These are phyloP conservation scores for Termitomyces sp. DNA, from an alignment of 768 basidiomycete genomes.

Conservation along the genomic window DNA sequence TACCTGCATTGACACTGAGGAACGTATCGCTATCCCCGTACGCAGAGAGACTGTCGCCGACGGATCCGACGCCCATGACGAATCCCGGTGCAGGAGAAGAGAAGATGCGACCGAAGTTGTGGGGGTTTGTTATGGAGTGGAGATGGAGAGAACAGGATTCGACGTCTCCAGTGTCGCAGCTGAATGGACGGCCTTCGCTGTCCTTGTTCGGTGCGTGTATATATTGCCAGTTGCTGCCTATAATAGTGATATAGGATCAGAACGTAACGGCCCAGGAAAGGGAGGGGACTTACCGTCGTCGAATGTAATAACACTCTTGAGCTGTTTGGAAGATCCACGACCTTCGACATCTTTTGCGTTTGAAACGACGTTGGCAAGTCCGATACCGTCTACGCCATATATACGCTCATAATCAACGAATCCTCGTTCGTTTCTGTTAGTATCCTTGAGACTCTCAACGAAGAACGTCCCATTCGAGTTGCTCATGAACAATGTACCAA, in stretches of 20 bases:
- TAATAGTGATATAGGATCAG: no score
- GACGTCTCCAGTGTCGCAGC: slow-evolving; percentile 52
- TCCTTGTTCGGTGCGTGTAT: slow-evolving; percentile 56
- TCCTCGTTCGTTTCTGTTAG: slow-evolving; percentile 83
- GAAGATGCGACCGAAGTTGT: slow-evolving; percentile 93
- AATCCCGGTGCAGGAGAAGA: slow-evolving; percentile 93
- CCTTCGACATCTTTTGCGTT: slow-evolving; percentile 84
- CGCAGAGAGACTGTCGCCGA: slow-evolving; percentile 58
- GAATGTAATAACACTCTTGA: slow-evolving; percentile 82
- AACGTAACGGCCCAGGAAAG: slow-evolving; percentile 11
- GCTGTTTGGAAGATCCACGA: slow-evolving; percentile 57
- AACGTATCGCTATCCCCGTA: slow-evolving; percentile 94
- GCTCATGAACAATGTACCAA: slow-evolving; percentile 92
- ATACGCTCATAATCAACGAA: slow-evolving; percentile 92
- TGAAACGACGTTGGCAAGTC: slow-evolving; percentile 80
- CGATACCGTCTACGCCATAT: slow-evolving; percentile 85
- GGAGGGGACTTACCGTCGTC: slow-evolving; percentile 50
- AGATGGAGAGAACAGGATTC: slow-evolving; percentile 81
- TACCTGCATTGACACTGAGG: slow-evolving; percentile 83
- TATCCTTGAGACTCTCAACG: slow-evolving; percentile 84
- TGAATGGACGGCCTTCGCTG: slow-evolving; percentile 50
- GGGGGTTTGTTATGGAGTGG: slow-evolving; percentile 87
- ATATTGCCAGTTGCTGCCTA: slow-evolving; percentile 68
- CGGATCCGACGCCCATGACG: slow-evolving; percentile 93
- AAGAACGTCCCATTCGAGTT: slow-evolving; percentile 97